Percentiles rank a stretch among this genome's conserved stretches.
These are phyloP conservation scores for Climacium dendroides DNA, from an alignment of 225 moss, liverwort and hornwort genomes.

Conservation along the genomic window DNA sequence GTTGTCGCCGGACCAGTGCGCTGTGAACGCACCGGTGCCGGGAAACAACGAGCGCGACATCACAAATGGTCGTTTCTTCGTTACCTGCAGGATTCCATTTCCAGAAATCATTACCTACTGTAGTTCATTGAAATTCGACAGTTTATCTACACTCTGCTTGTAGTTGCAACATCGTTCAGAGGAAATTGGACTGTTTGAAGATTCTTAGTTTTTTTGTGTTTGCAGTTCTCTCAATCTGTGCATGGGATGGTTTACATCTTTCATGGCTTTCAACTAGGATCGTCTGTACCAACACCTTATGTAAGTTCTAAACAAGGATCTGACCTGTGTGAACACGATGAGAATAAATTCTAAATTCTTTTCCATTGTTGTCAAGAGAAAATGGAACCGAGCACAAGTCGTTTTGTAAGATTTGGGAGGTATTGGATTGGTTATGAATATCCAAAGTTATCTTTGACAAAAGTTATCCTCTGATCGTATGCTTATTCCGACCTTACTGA, in stretches of 20 bases:
- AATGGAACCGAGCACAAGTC: neutral
- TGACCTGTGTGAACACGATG: neutral
- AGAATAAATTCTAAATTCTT: neutral
- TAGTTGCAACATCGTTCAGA: neutral
- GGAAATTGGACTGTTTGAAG: neutral
- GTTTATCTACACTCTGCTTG: neutral
- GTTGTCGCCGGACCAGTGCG: conserved; percentile 87
- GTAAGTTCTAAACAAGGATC: neutral
- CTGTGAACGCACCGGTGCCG: conserved; percentile 47
- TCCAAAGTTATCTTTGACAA: neutral
- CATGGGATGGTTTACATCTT: neutral
- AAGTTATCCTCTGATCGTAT: neutral
- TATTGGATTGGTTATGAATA: neutral
- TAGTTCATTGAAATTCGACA: neutral
- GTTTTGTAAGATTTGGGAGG: neutral
- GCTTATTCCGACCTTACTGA: neutral
- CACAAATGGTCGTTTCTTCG: conserved; percentile 58
- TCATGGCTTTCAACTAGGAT: conserved; percentile 1
- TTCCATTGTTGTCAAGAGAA: neutral
- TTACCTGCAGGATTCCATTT: neutral
- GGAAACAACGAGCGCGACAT: conserved; percentile 61
- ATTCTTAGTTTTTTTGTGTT: neutral
- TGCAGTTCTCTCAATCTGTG: neutral
- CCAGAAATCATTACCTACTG: neutral
- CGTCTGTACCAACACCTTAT: conserved; percentile 10